Conservation (phyloP, 352 stramenopile species). For the Pythium scleroteichum region DNA sequence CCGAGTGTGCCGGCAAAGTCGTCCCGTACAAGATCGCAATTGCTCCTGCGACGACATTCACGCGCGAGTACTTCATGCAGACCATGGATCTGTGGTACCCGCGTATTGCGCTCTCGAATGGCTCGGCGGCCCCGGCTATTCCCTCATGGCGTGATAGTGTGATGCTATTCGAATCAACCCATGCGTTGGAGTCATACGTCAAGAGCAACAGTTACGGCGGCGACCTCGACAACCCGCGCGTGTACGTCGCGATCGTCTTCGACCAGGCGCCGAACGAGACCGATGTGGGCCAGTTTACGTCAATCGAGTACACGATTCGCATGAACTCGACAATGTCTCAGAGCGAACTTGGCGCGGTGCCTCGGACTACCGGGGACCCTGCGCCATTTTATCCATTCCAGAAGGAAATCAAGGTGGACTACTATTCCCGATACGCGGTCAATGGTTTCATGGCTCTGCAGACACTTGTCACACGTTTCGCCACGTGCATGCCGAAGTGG, state of each 20-base stretch:
- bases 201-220: conserved; percentile 47
- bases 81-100: conserved; percentile 68
- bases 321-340: conserved; percentile 44
- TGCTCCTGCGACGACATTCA: conserved; percentile 56
- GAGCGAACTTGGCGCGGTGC: conserved; percentile 26
- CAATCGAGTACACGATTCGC: conserved; percentile 57
- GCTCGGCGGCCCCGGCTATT: conserved; percentile 29
- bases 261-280: conserved; percentile 32
- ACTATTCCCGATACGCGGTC: conserved; percentile 45
- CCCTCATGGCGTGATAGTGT: conserved; percentile 58
- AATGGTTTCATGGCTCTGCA: conserved; percentile 60
- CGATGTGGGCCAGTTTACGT: conserved; percentile 35
- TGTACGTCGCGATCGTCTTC: conserved; percentile 69
- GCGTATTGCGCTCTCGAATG: conserved; percentile 37
- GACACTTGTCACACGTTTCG: conserved; percentile 61
- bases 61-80: conserved; percentile 60
- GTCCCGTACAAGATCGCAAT: conserved; percentile 62
- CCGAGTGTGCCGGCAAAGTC: conserved; percentile 36
- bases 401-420: conserved; percentile 33
- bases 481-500: conserved; percentile 54
- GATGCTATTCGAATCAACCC: conserved; percentile 48
- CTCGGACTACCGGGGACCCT: conserved; percentile 34
- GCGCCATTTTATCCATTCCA: conserved; percentile 35
- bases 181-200: conserved; percentile 52
- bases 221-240: conserved; percentile 41